Evolutionary conservation across 148 eudicot species (phyloP).

Genomic region (Gaultheria prostrata): DNA sequence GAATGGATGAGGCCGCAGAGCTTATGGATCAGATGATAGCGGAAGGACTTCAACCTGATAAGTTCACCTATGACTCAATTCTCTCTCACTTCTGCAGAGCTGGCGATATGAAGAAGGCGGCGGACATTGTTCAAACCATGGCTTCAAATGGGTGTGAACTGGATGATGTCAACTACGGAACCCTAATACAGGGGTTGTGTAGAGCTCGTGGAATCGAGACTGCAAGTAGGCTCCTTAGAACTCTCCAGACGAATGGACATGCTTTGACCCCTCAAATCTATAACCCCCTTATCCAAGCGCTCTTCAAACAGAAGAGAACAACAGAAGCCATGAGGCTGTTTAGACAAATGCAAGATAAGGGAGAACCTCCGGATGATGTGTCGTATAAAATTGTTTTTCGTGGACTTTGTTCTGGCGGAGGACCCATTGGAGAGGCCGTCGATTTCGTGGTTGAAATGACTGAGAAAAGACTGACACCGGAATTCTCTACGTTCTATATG

Average conservation of each 20-base stretch:
- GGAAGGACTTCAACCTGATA: slow-evolving; percentile 92
- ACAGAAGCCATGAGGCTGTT: slow-evolving; percentile 71
- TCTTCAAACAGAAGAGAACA: slow-evolving; percentile 53
- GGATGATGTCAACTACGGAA: slow-evolving; percentile 83
- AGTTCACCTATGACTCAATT: slow-evolving; percentile 76
- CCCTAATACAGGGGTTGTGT: slow-evolving; percentile 84
- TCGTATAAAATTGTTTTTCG: slow-evolving; percentile 68
- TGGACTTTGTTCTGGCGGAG: slow-evolving; percentile 90
- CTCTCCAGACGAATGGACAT: slow-evolving; percentile 80
- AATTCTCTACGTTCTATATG: slow-evolving; percentile 63
- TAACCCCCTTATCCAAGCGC: slow-evolving; percentile 77
- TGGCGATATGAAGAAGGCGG: slow-evolving; percentile 81
- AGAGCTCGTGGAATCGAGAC: slow-evolving; percentile 74
- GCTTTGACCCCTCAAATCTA: slow-evolving; percentile 72
- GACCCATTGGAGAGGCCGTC: slow-evolving; percentile 88
- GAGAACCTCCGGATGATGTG: slow-evolving; percentile 69
- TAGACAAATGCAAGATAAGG: slow-evolving; percentile 80
- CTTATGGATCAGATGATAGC: slow-evolving; percentile 95
- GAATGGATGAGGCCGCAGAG: slow-evolving; percentile 73
- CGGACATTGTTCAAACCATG: slow-evolving; percentile 94
- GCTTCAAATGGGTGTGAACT: slow-evolving; percentile 89
- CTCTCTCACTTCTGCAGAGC: slow-evolving; percentile 76
- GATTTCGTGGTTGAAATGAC: slow-evolving; percentile 73
- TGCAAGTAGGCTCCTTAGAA: slow-evolving; percentile 76
- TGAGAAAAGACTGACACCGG: slow-evolving; percentile 66